Percentiles rank a stretch among this genome's conserved stretches.
Evolutionary conservation across 768 basidiomycete species (phyloP).

Genomic region (Trametes cingulata): DNA sequence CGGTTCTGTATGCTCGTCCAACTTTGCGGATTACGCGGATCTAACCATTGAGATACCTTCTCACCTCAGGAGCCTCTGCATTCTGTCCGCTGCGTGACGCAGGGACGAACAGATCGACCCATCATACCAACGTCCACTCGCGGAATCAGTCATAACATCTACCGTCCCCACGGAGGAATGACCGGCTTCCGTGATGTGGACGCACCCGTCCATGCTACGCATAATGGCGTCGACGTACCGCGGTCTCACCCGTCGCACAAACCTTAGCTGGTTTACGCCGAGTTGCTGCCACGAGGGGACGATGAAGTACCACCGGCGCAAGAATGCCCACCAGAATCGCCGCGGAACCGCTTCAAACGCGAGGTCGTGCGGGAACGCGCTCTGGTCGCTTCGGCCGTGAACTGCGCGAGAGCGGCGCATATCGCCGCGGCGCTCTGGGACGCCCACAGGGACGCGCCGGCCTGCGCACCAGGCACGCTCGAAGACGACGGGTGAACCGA

Average conservation of each 20-base stretch:
- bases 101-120: constrained; percentile 15
- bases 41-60: neutral
- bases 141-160: neutral
- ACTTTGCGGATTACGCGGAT: neutral
- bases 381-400: constrained; percentile 30
- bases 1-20: too few relatives aligned
- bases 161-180: neutral
- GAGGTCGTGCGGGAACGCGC: constrained; percentile 37
- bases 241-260: constrained; percentile 31
- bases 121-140: constrained; percentile 13
- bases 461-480: constrained; percentile 26
- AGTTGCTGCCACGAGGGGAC: constrained; percentile 38
- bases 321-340: constrained; percentile 38
- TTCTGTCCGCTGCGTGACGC: neutral
- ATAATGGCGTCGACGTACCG: constrained; percentile 35
- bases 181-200: constrained; percentile 35
- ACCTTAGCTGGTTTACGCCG: constrained; percentile 37
- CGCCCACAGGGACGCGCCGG: constrained; percentile 3
- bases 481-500: constrained; percentile 39
- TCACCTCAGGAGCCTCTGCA: neutral
- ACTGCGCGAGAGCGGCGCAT: constrained; percentile 28
- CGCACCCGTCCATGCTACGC: constrained; percentile 36
- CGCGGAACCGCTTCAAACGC: constrained; percentile 34
- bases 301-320: constrained; percentile 35
- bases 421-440: constrained; percentile 32